Evolutionary conservation across 495 filamentous ascomycete genomes (phyloP), one percentile per base, ranked within the genome.

Genomic region (Sphaerosporella brunnea): DNA sequence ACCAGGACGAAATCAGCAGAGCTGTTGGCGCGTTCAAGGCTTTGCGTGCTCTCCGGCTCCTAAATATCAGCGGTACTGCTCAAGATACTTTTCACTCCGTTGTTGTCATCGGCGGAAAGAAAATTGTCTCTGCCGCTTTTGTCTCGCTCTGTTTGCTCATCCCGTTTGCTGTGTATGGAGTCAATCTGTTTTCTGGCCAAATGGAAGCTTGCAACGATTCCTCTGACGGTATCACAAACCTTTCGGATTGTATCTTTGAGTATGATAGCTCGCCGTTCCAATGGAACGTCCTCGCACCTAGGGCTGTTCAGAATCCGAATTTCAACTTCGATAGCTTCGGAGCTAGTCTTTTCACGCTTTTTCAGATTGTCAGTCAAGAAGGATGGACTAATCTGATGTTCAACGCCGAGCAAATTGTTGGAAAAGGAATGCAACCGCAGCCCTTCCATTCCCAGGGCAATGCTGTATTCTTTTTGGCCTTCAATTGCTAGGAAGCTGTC

Each of bases 301-400:
- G 92, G 43, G 73, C 75, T 35, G 83, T 76, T 4, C 56, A 73
- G 0, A 99, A 95, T 55, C 74, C 79, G 0, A 94, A 74, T 59
- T 96, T 81, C 63, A 79, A 79, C 64, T 99, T 99, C 60, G 90
- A 99, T 59, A 79, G 86, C 60, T 99, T 99, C 56, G 84, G 81
- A 19, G 73, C 81, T 41, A 82, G 88, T 2, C 69, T 95, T 24
- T 96, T 93, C 66, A 90, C 93, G 47, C 79, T 99, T 43, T 99
- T 99, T 68, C 87, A 96, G 61, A 94, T 99, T 65, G 92, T 99
- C 13, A 95, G 88, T 21, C 87, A 96, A 57, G 90, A 99, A 71
- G 90, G 90, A 5, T 99, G 90, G 90, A 77, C 77, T 8, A 84
- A 88, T 61, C 90, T 94, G 0, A 86, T 90, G 65, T 82, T 79